A percentile compares a stretch with the other conserved stretches of the same genome.
phyloP scores from a whole-genome alignment of 202 grass and related monocot genomes.

The Schoenoplectus tabernaemontani region DNA sequence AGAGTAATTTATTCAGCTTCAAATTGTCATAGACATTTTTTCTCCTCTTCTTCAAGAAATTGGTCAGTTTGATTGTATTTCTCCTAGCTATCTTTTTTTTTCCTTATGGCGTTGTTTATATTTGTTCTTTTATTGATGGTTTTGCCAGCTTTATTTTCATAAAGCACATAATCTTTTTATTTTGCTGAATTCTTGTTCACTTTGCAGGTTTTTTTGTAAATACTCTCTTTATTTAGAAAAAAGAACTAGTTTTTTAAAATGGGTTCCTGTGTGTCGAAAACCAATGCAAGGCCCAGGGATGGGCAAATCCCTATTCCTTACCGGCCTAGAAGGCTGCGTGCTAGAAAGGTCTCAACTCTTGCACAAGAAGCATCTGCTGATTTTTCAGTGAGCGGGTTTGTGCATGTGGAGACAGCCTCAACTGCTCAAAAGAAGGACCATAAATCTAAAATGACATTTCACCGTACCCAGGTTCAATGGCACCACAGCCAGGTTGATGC shows the following conservation, averaged over 20 bases:
- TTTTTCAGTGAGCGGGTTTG: slow-evolving; percentile 57
- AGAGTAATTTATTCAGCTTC: background rate
- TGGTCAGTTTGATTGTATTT: background rate
- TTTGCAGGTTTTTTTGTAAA: slow-evolving; percentile 3
- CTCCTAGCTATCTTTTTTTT: background rate
- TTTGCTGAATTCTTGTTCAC: background rate
- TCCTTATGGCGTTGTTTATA: background rate
- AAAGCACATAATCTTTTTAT: background rate
- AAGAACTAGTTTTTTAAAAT: background rate
- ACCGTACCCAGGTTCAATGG: slow-evolving; percentile 80
- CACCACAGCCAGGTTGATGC: slow-evolving; percentile 59
- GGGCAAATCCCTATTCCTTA: background rate
- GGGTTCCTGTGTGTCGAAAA: slow-evolving; percentile 18
- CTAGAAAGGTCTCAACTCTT: slow-evolving; percentile 1
- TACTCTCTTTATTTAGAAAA: background rate
- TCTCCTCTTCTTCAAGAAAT: background rate
- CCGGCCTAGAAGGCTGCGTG: background rate
- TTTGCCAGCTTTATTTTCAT: background rate
- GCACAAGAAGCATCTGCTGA: slow-evolving; percentile 27
- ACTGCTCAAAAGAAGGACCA: slow-evolving; percentile 33
- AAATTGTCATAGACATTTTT: background rate
- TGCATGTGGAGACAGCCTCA: slow-evolving; percentile 46
- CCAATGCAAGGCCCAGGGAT: background rate
- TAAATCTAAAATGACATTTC: slow-evolving; percentile 55
- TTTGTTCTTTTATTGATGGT: background rate